Conservation (phyloP, 2,329 filamentous ascomycete genomes). For the Aplosporella prunicola region DNA sequence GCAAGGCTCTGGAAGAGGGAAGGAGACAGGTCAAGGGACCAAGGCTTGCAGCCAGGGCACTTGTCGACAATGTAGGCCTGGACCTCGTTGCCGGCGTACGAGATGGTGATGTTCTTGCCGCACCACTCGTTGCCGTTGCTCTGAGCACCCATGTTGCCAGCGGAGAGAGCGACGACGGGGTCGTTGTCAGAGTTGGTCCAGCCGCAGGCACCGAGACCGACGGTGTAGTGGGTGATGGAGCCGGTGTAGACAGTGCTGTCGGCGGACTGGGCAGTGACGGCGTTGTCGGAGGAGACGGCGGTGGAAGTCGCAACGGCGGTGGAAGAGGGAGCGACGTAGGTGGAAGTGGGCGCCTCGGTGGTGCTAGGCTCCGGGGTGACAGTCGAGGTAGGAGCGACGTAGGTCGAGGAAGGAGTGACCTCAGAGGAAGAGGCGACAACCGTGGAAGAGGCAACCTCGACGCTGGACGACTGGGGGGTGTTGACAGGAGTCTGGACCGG, state of each 20-base stretch:
- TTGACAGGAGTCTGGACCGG: conserved; percentile 12
- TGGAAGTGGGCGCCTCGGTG: neutral
- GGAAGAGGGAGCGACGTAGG: neutral
- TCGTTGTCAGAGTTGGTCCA: conserved; percentile 17
- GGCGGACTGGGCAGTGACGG: neutral
- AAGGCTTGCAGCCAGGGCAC: conserved; percentile 25
- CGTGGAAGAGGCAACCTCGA: neutral
- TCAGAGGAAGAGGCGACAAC: conserved; percentile 1
- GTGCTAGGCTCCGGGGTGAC: neutral
- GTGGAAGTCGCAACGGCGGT: neutral
- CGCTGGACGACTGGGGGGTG: conserved; percentile 2
- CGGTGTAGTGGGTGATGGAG: conserved; percentile 28
- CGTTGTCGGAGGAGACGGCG: neutral
- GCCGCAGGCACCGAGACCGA: conserved; percentile 24
- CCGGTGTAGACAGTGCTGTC: conserved; percentile 11
- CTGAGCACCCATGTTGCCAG: conserved; percentile 21
- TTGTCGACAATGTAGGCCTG: conserved; percentile 24
- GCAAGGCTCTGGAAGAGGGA: conserved; percentile 23
- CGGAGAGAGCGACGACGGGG: conserved; percentile 22
- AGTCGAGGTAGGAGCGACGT: conserved; percentile 4
- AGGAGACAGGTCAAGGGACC: conserved; percentile 24
- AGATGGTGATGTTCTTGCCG: conserved; percentile 23
- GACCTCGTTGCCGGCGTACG: conserved; percentile 22
- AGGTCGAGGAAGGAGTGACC: conserved; percentile 4
- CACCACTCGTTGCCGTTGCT: conserved; percentile 26